Percentiles rank a stretch among this genome's conserved stretches.
Conservation (phyloP, 139 green algal species). For the Coccomyxa sp. region DNA sequence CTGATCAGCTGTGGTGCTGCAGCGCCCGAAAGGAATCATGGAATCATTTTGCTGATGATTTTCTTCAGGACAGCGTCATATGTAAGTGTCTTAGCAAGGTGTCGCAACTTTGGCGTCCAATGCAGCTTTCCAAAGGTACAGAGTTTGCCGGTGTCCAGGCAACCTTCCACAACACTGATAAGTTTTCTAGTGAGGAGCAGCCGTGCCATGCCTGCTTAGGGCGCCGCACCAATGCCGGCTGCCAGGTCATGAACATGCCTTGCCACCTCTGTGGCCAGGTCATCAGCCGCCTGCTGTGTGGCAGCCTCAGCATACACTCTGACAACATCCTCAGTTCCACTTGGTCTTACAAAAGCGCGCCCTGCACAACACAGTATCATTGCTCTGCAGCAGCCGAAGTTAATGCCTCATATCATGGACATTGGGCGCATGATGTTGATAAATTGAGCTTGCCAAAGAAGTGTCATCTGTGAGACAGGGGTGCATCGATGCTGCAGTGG, state of each 20-base stretch:
- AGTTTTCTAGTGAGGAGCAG: no score
- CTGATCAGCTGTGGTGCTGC: no score
- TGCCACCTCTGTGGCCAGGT: conserved; percentile 61
- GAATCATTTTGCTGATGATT: no score
- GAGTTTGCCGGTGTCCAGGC: no score
- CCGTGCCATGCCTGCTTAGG: neutral
- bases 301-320: conserved; percentile 92
- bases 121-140: no score
- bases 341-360: conserved; percentile 87
- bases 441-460: neutral
- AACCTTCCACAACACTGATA: no score
- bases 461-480: neutral
- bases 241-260: conserved; percentile 38
- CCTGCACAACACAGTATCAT: conserved; percentile 5
- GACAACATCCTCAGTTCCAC: conserved; percentile 96
- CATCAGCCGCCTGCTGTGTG: conserved; percentile 62
- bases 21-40: no score
- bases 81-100: no score
- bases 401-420: no score
- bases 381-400: neutral
- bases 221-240: conserved; percentile 31
- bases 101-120: no score
- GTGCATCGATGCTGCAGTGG: neutral
- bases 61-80: no score
- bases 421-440: no score